Evolutionary conservation across 1,139 yeast species (phyloP), one percentile per base, ranked within the genome.

Genomic region (Geotrichum phurueaensis): DNA sequence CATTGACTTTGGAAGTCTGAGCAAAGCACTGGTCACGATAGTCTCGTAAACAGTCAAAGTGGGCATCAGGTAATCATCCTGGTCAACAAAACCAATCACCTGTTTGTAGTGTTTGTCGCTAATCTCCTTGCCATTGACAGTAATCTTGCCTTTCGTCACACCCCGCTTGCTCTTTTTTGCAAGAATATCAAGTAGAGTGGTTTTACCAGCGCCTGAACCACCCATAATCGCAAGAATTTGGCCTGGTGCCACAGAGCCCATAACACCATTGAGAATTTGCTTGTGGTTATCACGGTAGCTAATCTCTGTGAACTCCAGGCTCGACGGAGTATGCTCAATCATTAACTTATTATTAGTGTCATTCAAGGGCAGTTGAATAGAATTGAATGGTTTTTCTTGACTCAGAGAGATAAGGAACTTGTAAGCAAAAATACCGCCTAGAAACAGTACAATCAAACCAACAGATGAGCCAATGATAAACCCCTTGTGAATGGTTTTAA

Each of bases 161-260:
- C 99, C 99, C 49, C 85, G 81, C 71, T 94, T 94, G 68, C 85
- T 83, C 70, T 94, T 94, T 56, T 86, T 87, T 0, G 98, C 98
- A 62, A 94, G 77, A 60, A 94, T 90, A 71, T 94, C 99, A 62
- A 94, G 77, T 53, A 94, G 75, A 0, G 99, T 94, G 0, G 99
- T 92, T 71, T 94, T 94, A 62, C 99, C 99, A 12, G 98, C 98
- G 58, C 99, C 99, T 0, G 97, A 91, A 2, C 97, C 97, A 52
- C 99, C 99, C 96, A 94, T 89, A 48, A 94, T 91, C 0, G 99
- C 98, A 71, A 92, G 73, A 65, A 96, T 87, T 71, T 92, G 92
- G 51, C 97, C 87, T 1, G 97, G 96, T 59, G 83, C 82, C 1
- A 87, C 96, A 20, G 83, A 68, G 9, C 99, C 99, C 68, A 83